phyloP scores from a whole-genome alignment of 257 asterid genomes.

The Penstemon newberryi region DNA sequence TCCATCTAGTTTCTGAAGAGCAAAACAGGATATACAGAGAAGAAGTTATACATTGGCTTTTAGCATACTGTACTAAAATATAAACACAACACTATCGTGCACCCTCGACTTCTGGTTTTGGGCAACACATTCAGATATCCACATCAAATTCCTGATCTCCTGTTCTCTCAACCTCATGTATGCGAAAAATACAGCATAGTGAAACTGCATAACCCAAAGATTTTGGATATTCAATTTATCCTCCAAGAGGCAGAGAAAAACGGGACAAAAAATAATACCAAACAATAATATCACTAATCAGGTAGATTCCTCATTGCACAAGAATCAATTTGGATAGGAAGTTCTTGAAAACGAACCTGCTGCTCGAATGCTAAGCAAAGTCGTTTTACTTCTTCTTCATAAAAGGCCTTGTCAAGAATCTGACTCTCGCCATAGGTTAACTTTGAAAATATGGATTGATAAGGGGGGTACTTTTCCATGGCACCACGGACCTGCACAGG shows the following conservation, averaged over 20 bases:
- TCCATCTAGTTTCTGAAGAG: slow-evolving; percentile 21
- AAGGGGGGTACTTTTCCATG: slow-evolving; percentile 91
- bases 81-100: slow-evolving; percentile 89
- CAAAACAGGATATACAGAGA: slow-evolving; percentile 32
- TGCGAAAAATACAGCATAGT: slow-evolving; percentile 82
- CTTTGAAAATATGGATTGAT: slow-evolving; percentile 76
- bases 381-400: slow-evolving; percentile 93
- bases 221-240: slow-evolving; percentile 7
- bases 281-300: background rate
- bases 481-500: slow-evolving; percentile 72
- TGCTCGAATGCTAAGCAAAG: slow-evolving; percentile 93
- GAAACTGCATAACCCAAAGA: slow-evolving; percentile 62
- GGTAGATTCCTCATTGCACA: background rate
- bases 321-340: slow-evolving; percentile 4
- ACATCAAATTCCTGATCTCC: slow-evolving; percentile 95
- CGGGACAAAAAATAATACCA: background rate
- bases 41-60: background rate
- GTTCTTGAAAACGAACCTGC: slow-evolving; percentile 59
- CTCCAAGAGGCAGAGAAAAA: background rate
- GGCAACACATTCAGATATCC: slow-evolving; percentile 97
- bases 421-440: slow-evolving; percentile 96
- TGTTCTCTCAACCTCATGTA: slow-evolving; percentile 93
- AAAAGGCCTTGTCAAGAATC: slow-evolving; percentile 95
- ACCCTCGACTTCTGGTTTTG: slow-evolving; percentile 94
- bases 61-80: slow-evolving; percentile 47